Evolutionary conservation across 148 eudicot species (phyloP), one percentile per base, ranked within the genome.

Genomic region (Rhododendron ovatum): DNA sequence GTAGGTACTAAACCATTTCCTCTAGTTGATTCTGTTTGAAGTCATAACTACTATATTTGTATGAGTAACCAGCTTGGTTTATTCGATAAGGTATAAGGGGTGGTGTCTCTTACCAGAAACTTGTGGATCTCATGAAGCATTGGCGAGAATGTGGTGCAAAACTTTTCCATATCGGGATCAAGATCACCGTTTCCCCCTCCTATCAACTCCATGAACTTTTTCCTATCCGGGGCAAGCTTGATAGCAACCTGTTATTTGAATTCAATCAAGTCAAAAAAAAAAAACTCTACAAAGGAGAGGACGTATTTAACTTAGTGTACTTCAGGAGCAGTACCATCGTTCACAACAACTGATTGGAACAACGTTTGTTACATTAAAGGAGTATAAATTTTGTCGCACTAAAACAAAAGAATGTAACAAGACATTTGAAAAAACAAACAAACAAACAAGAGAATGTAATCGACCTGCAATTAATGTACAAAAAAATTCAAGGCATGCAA

Each of bases 181-280:
- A 91, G 82, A 63, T 92, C 90, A 47, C 89, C 94, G 22, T 57
- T 59, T 75, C 92, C 88, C 7, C 95, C 94, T 37, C 96, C 94
- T 37, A 96, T 80, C 80, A 96, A 91, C 84, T 93, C 98, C 93
- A 96, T 90, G 86, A 96, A 96, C 91, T 91, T 96, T 81, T 90
- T 94, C 91, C 98, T 94, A 43, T 96, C 96, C 2, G 98, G 98
- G 83, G 90, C 98, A 61, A 96, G 91, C 90, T 95, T 97, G 84
- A 94, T 94, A 4, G 96, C 98, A 88, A 97, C 91, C 98, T 96
- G 91, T 30, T 20, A 41, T 87, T 88, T 41, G 76, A 76, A 37
- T 41, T 39, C 80, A 53, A 76, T 20, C 9, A 4, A 30, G 50
- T 77, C 76, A 24, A 65, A 65, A 24, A 65, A n/a, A 59, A 50